Evolutionary conservation across 306 rosid species (phyloP).

Genomic region (Gillenia trifoliata): DNA sequence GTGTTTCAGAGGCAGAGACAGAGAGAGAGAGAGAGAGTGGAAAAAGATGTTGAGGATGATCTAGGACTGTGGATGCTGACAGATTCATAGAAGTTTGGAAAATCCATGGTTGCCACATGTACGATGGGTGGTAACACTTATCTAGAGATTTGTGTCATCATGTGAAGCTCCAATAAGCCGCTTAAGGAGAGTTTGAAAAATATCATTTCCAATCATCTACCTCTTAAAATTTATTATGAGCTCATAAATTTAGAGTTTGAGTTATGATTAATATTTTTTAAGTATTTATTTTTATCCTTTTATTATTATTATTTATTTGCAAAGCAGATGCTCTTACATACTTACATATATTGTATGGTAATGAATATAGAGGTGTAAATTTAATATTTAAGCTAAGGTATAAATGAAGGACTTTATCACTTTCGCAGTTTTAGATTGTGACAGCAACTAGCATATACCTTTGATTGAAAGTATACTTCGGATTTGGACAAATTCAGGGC

Average conservation of each 20-base stretch:
- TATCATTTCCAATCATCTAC: too few species aligned
- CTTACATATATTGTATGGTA: too few species aligned
- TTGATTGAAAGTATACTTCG: background rate
- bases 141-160: background rate
- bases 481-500: too few species aligned
- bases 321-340: too few species aligned
- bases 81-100: background rate
- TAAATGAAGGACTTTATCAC: background rate
- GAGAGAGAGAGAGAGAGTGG: background rate
- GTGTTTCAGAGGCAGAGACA: background rate
- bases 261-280: too few species aligned
- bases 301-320: too few species aligned
- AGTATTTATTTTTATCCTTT: too few species aligned
- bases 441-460: background rate
- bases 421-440: background rate
- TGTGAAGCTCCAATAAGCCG: background rate
- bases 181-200: too few species aligned
- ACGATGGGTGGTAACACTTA: slow-evolving; percentile 11
- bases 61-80: background rate
- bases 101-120: slow-evolving; percentile 14
- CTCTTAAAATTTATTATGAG: too few species aligned
- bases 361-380: too few species aligned
- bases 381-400: background rate
- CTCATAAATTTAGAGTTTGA: too few species aligned
- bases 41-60: background rate